Evolutionary conservation across 176 grass and related monocot genomes (phyloP).

Genomic region (Aegilops sharonensis): DNA sequence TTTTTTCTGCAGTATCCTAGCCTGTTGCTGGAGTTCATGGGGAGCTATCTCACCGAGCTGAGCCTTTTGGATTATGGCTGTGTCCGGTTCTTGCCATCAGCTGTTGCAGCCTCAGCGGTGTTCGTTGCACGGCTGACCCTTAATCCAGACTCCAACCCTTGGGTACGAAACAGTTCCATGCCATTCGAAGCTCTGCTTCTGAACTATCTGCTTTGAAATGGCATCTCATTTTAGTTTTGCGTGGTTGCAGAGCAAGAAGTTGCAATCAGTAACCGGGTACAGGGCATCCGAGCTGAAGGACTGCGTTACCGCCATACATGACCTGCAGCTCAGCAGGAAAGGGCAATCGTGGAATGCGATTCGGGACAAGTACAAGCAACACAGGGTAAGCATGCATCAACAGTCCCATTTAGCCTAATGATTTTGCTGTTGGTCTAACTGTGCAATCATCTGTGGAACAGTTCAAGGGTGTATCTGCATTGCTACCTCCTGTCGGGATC

Average conservation of each 20-base stretch:
- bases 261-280: slow-evolving; percentile 61
- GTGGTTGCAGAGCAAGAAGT: slow-evolving; percentile 59
- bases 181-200: background rate
- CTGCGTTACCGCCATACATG: slow-evolving; percentile 59
- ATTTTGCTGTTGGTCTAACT: slow-evolving; percentile 30
- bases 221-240: slow-evolving; percentile 24
- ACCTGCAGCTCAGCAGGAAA: slow-evolving; percentile 72
- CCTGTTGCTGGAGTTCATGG: slow-evolving; percentile 58
- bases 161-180: slow-evolving; percentile 51
- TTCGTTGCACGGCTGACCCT: slow-evolving; percentile 80
- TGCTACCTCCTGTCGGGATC: slow-evolving; percentile 62
- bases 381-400: slow-evolving; percentile 52
- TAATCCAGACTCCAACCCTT: slow-evolving; percentile 60
- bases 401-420: background rate
- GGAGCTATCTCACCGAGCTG: slow-evolving; percentile 73
- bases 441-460: slow-evolving; percentile 47
- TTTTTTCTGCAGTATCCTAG: slow-evolving; percentile 44
- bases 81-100: slow-evolving; percentile 74
- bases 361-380: slow-evolving; percentile 81
- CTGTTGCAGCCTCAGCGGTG: slow-evolving; percentile 71
- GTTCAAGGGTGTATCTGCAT: slow-evolving; percentile 72
- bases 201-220: background rate
- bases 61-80: slow-evolving; percentile 75
- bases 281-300: slow-evolving; percentile 64
- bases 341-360: slow-evolving; percentile 43